Evolutionary conservation across 192 early-diverging fungal species (phyloP), one percentile per base, ranked within the genome.

Genomic region (Coemansia sp.): DNA sequence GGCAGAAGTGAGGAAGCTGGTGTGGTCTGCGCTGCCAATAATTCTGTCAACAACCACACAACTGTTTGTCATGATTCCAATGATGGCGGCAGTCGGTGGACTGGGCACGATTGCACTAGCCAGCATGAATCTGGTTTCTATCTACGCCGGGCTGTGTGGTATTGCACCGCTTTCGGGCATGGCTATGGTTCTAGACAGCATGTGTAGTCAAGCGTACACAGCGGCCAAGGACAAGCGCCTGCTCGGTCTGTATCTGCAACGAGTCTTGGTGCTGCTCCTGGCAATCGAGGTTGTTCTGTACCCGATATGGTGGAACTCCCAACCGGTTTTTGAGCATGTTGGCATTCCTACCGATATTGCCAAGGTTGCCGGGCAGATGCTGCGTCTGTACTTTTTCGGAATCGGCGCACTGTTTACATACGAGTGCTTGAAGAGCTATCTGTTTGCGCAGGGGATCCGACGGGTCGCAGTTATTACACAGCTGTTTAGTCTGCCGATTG

Each of bases 391-490:
- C 18, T 75, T 95, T 39, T 76, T 89, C 6, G 90, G 91, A 4
- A 77, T 92, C 13, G 86, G 87, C 14, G 85, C 92, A 1, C 78
- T 82, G 64, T 57, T 96, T 54, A 72, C 86, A 6, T 88, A 88
- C 84, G 94, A 97, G 68, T 91, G 88, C 67, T 69, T 92, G 23
- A 91, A 93, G 66, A 86, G 91, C 63, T 96, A 78, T 61, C 74
- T 97, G 54, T 91, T 94, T 75, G 88, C 90, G 1, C 96, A 98
- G 82, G 94, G 92, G 54, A 90, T 91, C 70, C 93, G 96, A 86
- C 82, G 89, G 13, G 89, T 92, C 1, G 84, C 81, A 13, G 88
- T 93, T 38, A 78, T 88, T 58, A 83, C 90, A 23, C 85, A 92
- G 16, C 29, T 83, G n/a, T 69, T 92, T 29, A 88, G 86, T 8